Evolutionary conservation across 2,329 filamentous ascomycete genomes (phyloP).

Genomic region (Orbilia ellipsospora): DNA sequence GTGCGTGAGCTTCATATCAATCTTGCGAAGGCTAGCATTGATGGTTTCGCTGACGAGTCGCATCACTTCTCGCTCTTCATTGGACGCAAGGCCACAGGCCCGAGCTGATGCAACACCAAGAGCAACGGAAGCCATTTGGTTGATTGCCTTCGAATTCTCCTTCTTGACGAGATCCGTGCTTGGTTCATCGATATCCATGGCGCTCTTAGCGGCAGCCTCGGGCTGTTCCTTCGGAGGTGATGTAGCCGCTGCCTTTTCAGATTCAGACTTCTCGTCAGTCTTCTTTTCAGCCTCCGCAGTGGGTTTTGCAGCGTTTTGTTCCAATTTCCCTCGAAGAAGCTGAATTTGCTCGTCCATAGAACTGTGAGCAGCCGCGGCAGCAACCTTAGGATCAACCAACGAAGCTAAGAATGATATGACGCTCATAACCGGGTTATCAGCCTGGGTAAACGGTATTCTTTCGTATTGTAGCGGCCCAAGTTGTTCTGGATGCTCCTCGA

Average conservation of each 20-base stretch:
- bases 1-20: conserved; percentile 93
- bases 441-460: conserved; percentile 79
- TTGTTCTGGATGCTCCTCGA: conserved; percentile 80
- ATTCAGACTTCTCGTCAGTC: conserved; percentile 32
- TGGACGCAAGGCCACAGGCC: conserved; percentile 86
- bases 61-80: conserved; percentile 97
- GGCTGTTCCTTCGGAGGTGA: conserved; percentile 27
- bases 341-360: conserved; percentile 87
- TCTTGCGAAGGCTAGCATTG: conserved; percentile 93
- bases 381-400: conserved; percentile 87
- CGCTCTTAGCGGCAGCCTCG: conserved; percentile 61
- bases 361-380: conserved; percentile 87
- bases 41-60: conserved; percentile 90
- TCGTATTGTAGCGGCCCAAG: conserved; percentile 73
- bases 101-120: conserved; percentile 87
- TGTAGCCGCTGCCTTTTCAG: not conserved
- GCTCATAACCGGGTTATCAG: conserved; percentile 95
- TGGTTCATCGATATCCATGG: conserved; percentile 69
- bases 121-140: conserved; percentile 76
- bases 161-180: conserved; percentile 67
- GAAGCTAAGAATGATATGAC: conserved; percentile 94
- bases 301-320: conserved; percentile 63
- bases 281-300: conserved; percentile 55
- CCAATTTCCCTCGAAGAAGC: conserved; percentile 80
- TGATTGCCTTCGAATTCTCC: conserved; percentile 71